These are phyloP conservation scores for Emericellopsis terricola DNA, from an alignment of 495 filamentous ascomycete genomes.

Conservation along the genomic window DNA sequence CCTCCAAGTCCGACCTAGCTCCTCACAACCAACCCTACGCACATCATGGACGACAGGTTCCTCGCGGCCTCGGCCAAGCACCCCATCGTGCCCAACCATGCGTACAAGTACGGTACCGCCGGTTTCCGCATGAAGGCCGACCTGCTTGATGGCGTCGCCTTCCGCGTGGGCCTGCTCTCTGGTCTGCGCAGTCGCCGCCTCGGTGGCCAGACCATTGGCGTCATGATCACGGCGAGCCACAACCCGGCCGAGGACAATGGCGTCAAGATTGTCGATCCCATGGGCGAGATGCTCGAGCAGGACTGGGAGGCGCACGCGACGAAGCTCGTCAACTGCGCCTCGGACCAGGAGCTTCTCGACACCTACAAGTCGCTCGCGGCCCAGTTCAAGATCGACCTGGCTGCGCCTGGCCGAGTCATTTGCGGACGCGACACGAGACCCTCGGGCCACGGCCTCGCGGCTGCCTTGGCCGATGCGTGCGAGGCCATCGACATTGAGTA, in stretches of 20 bases:
- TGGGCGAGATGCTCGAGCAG: conserved; percentile 93
- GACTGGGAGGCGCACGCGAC: conserved; percentile 87
- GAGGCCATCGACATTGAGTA: conserved; percentile 54
- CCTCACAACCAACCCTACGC: not conserved
- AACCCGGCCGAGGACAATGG: conserved; percentile 96
- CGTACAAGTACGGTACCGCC: conserved; percentile 89
- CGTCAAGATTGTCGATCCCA: conserved; percentile 93
- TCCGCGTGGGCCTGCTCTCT: conserved; percentile 76
- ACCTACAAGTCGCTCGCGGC: conserved; percentile 55
- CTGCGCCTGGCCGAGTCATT: conserved; percentile 57
- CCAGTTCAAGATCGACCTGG: conserved; percentile 55
- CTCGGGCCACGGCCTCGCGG: conserved; percentile 67
- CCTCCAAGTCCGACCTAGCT: conserved; percentile 1
- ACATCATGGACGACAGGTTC: conserved; percentile 21
- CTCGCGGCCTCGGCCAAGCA: conserved; percentile 45
- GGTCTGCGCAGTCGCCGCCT: conserved; percentile 81
- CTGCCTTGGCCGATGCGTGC: conserved; percentile 58
- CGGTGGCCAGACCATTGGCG: conserved; percentile 76
- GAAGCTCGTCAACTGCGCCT: conserved; percentile 62
- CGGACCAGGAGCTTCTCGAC: conserved; percentile 52
- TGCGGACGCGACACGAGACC: conserved; percentile 87
- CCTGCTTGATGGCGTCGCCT: conserved; percentile 77
- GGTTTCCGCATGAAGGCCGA: conserved; percentile 47
- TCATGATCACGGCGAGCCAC: conserved; percentile 98
- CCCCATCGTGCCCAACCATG: conserved; percentile 42